Conservation (phyloP, 495 filamentous ascomycete species). For the Penicillium nucicola region DNA sequence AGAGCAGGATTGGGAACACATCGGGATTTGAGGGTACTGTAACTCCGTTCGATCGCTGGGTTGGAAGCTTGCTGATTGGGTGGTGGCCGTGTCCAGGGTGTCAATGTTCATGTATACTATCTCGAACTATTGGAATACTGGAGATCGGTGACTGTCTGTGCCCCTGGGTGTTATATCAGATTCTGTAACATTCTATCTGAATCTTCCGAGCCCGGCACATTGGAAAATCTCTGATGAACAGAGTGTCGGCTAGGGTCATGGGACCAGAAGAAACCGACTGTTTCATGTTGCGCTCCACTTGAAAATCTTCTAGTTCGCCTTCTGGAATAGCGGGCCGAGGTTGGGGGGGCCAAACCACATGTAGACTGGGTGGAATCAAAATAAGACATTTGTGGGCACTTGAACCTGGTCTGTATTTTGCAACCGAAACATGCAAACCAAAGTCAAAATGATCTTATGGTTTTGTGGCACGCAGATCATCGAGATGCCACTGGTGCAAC, state of each 20-base stretch:
- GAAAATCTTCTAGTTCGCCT: slow-evolving; percentile 12
- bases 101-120: not conserved
- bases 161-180: too few relatives aligned
- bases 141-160: too few relatives aligned
- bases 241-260: slow-evolving; percentile 9
- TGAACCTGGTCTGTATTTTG: too few relatives aligned
- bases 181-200: not conserved
- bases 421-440: slow-evolving; percentile 8
- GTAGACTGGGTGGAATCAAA: slow-evolving; percentile 6
- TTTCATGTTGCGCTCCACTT: slow-evolving; percentile 17
- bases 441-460: not conserved
- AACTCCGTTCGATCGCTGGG: not conserved
- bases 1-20: not conserved
- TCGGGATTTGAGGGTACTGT: slow-evolving; percentile 1
- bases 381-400: not conserved
- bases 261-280: slow-evolving; percentile 11
- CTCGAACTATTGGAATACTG: too few relatives aligned
- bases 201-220: not conserved
- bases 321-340: slow-evolving; percentile 20
- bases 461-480: slow-evolving; percentile 1
- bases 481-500: not conserved
- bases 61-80: not conserved
- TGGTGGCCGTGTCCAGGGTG: not conserved
- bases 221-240: not conserved
- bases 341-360: slow-evolving; percentile 1